These are phyloP conservation scores for Rosa rugosa DNA, from an alignment of 306 rosid genomes.

Conservation along the genomic window DNA sequence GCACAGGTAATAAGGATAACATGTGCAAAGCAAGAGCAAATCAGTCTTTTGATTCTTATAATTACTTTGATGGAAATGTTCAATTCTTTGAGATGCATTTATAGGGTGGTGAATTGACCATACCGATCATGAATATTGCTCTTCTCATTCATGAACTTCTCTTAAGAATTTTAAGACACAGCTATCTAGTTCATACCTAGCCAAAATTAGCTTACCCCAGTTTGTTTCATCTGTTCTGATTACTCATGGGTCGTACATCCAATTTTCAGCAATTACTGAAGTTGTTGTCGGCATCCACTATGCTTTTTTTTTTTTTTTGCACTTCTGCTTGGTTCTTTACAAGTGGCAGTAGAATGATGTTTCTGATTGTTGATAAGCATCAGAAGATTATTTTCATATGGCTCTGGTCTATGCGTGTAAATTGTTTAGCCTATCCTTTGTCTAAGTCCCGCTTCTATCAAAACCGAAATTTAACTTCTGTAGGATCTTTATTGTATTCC, in stretches of 20 bases:
- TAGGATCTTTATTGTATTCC: conserved; percentile 4
- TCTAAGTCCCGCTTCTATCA: neutral
- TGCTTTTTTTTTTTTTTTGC: neutral
- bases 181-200: neutral
- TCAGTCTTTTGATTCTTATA: conserved; percentile 6
- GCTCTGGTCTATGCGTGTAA: neutral
- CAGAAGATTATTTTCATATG: neutral
- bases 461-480: neutral
- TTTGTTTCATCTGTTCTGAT: neutral
- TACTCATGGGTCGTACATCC: neutral
- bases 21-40: conserved; percentile 10
- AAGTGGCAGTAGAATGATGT: neutral
- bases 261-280: conserved; percentile 6
- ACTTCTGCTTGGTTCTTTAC: neutral
- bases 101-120: neutral
- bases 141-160: neutral
- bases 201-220: neutral
- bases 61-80: conserved; percentile 1
- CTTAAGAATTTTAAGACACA: neutral
- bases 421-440: neutral
- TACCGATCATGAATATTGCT: neutral
- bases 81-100: neutral
- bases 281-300: neutral
- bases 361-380: neutral
- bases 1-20: conserved; percentile 73